phyloP scores from a whole-genome alignment of 768 basidiomycete genomes.

The Favolaschia claudopus region DNA sequence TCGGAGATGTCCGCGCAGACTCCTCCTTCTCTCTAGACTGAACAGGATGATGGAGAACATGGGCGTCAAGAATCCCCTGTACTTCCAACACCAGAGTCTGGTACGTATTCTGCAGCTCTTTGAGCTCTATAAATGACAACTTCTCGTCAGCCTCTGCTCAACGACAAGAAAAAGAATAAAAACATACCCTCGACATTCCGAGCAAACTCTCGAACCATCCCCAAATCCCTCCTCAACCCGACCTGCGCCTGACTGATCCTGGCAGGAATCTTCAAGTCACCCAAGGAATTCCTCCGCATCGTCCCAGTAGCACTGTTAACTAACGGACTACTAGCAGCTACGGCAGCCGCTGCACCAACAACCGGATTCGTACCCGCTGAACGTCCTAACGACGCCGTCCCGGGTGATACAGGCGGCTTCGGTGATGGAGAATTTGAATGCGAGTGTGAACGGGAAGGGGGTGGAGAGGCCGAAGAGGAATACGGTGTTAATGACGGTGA shows the following conservation, averaged over 20 bases:
- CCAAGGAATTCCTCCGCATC: constrained; percentile 66
- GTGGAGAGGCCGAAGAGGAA: constrained; percentile 19
- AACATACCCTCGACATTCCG: constrained; percentile 79
- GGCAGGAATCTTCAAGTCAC: constrained; percentile 77
- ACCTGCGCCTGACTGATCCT: constrained; percentile 84
- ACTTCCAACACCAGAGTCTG: constrained; percentile 60
- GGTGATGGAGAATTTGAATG: constrained; percentile 15
- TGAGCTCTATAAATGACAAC: constrained; percentile 68
- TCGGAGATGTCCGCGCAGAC: constrained; percentile 15
- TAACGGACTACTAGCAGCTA: constrained; percentile 24
- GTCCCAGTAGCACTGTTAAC: constrained; percentile 24
- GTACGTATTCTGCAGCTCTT: constrained; percentile 70
- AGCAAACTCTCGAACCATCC: constrained; percentile 89
- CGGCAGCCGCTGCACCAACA: constrained; percentile 16
- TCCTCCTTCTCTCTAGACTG: constrained; percentile 14
- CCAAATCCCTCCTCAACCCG: constrained; percentile 75
- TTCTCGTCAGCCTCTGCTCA: constrained; percentile 17
- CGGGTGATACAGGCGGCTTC: constrained; percentile 37
- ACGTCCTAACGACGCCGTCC: constrained; percentile 46
- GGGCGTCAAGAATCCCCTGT: constrained; percentile 59
- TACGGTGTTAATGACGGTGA: constrained; percentile 26
- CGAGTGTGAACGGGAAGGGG: too few relatives aligned
- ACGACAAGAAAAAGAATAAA: not conserved
- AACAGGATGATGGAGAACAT: constrained; percentile 30
- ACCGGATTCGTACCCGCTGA: constrained; percentile 32